Evolutionary conservation across 2,329 filamentous ascomycete genomes (phyloP).

Genomic region (Elsinoe perseae): DNA sequence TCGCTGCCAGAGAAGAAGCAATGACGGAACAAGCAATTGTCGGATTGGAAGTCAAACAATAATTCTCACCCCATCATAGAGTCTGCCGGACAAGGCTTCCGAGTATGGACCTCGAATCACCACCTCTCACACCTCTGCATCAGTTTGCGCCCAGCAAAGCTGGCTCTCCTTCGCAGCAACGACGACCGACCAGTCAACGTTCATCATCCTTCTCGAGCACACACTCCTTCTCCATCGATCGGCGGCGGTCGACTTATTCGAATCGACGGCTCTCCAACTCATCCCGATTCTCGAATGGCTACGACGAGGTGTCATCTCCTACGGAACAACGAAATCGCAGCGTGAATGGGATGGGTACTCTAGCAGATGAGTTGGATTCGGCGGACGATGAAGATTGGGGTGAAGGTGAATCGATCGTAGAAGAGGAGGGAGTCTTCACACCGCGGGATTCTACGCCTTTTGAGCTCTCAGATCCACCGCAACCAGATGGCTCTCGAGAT

Average conservation of each 20-base stretch:
- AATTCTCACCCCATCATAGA: not conserved
- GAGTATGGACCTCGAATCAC: conserved; percentile 29
- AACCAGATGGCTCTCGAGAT: conserved; percentile 34
- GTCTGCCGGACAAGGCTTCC: not conserved
- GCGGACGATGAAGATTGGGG: conserved; percentile 45
- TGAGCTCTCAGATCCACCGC: conserved; percentile 10
- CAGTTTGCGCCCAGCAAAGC: conserved; percentile 36
- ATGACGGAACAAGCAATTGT: not conserved
- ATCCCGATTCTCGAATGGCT: conserved; percentile 26
- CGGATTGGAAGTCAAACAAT: not conserved
- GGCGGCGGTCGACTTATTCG: conserved; percentile 33
- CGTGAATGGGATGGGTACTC: conserved; percentile 60
- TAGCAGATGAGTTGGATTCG: conserved; percentile 74
- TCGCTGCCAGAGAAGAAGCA: not conserved
- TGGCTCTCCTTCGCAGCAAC: conserved; percentile 34
- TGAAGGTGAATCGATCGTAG: conserved; percentile 26
- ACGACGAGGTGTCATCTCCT: conserved; percentile 34
- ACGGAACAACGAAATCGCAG: conserved; percentile 26
- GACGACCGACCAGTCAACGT: conserved; percentile 24
- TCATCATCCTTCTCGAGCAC: conserved; percentile 38
- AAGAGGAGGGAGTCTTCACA: not conserved
- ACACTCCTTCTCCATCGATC: conserved; percentile 38
- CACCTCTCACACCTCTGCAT: conserved; percentile 36
- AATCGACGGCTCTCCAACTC: conserved; percentile 30
- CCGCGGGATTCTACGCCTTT: conserved; percentile 1